A percentile compares a stretch with the other conserved stretches of the same genome.
Evolutionary conservation across 805 yeast genomes (phyloP).

Genomic region (Metschnikowia henanensis): DNA sequence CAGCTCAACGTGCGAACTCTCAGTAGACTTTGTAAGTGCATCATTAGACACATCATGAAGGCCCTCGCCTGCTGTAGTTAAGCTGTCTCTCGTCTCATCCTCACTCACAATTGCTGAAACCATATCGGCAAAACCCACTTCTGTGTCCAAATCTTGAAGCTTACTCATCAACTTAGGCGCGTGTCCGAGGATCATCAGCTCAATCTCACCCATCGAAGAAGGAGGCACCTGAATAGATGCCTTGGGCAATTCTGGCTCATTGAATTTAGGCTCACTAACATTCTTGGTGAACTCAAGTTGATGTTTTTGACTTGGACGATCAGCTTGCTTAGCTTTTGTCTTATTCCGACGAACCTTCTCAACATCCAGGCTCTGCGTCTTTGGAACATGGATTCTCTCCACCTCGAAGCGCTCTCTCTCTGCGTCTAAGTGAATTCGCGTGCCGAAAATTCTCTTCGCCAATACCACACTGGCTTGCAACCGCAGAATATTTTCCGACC

Average conservation of each 20-base stretch:
- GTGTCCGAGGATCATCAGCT: slow-evolving; percentile 35
- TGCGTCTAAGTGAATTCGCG: slow-evolving; percentile 5
- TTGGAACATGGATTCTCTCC: slow-evolving; percentile 13
- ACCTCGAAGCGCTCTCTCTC: slow-evolving; percentile 8
- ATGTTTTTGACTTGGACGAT: not conserved
- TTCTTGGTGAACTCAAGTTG: not conserved
- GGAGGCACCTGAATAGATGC: slow-evolving; percentile 14
- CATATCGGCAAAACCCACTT: slow-evolving; percentile 16
- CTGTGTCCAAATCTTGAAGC: slow-evolving; percentile 9
- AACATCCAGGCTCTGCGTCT: slow-evolving; percentile 7
- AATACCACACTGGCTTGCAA: slow-evolving; percentile 25
- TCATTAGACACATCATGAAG: slow-evolving; percentile 2
- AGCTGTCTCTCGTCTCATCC: slow-evolving; percentile 10
- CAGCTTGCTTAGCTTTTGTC: slow-evolving; percentile 2
- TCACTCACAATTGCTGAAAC: slow-evolving; percentile 18
- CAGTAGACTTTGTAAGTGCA: slow-evolving; percentile 9
- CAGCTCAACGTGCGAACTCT: slow-evolving; percentile 7
- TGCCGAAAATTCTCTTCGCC: slow-evolving; percentile 23
- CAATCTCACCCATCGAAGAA: slow-evolving; percentile 37
- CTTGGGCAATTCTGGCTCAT: not conserved
- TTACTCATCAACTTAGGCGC: slow-evolving; percentile 21
- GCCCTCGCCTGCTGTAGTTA: slow-evolving; percentile 6
- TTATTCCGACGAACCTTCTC: slow-evolving; percentile 2
- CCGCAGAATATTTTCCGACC: slow-evolving; percentile 31
- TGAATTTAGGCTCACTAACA: too few relatives aligned